These are phyloP conservation scores for Camptophora hylomeconis DNA, from an alignment of 2,329 filamentous ascomycete genomes.

Conservation along the genomic window DNA sequence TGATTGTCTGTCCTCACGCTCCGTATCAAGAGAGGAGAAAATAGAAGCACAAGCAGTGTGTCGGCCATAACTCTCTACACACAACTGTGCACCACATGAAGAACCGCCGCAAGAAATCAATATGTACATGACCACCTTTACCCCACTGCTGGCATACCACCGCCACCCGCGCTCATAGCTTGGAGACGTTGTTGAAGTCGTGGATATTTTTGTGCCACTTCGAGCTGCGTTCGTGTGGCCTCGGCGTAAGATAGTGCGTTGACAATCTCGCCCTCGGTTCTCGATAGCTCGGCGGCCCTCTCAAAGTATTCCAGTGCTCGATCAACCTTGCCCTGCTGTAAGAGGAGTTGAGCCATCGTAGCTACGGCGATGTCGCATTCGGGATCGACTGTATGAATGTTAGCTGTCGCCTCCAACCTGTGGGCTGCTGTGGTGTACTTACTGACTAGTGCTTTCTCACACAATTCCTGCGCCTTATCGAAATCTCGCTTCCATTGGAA, in stretches of 20 bases:
- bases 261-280: constrained; percentile 89
- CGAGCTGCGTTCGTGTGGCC: constrained; percentile 87
- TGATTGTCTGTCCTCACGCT: no score
- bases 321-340: constrained; percentile 94
- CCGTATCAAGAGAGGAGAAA: no score
- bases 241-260: constrained; percentile 96
- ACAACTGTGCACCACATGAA: constrained; percentile 2
- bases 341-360: constrained; percentile 92
- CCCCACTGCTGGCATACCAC: constrained; percentile 24
- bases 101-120: constrained; percentile 1
- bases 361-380: constrained; percentile 98
- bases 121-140: constrained; percentile 13
- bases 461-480: constrained; percentile 83
- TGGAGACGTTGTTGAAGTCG: constrained; percentile 62
- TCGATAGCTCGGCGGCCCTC: constrained; percentile 81
- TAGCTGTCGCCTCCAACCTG: constrained; percentile 23
- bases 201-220: constrained; percentile 79
- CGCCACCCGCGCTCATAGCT: constrained; percentile 36
- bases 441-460: constrained; percentile 96
- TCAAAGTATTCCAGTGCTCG: constrained; percentile 96
- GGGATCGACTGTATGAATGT: constrained; percentile 61
- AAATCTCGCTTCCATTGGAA: constrained; percentile 99
- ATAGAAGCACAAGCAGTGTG: constrained; percentile 1
- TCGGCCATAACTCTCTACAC: constrained; percentile 1
- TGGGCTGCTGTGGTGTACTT: constrained; percentile 31